These are phyloP conservation scores for Wallacemonas rigidus DNA, from an alignment of 208 protist species.

Conservation along the genomic window DNA sequence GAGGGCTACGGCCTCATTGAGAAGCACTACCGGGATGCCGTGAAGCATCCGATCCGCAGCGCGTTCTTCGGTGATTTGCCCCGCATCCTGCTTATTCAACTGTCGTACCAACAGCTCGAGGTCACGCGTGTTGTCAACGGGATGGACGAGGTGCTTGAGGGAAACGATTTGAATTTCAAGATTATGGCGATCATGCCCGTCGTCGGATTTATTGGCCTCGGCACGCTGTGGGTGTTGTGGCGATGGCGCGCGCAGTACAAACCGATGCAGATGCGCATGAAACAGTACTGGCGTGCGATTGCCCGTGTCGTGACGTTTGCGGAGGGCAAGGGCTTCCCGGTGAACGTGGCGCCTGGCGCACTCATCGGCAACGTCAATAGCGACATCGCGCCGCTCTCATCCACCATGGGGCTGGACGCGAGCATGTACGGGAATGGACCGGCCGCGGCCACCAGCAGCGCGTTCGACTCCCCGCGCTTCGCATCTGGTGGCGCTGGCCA, in stretches of 20 bases:
- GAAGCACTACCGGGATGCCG: constrained; percentile 59
- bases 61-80: constrained; percentile 69
- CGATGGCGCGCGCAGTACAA: constrained; percentile 34
- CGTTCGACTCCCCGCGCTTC: background rate
- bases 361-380: background rate
- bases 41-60: constrained; percentile 68
- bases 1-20: constrained; percentile 65
- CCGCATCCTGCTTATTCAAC: constrained; percentile 73
- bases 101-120: constrained; percentile 70
- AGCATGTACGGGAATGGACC: background rate
- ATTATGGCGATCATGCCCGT: constrained; percentile 77
- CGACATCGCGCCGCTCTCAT: background rate
- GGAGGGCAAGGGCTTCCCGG: constrained; percentile 17
- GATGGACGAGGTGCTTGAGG: constrained; percentile 80
- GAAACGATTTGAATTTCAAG: constrained; percentile 84
- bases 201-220: constrained; percentile 28
- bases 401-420: background rate
- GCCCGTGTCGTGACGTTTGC: constrained; percentile 65
- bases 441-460: constrained; percentile 13
- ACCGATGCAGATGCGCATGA: constrained; percentile 58
- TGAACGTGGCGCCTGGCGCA: background rate
- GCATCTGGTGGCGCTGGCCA: background rate
- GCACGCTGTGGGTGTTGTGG: constrained; percentile 29
- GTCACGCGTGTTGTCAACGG: constrained; percentile 73
- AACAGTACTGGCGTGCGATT: constrained; percentile 61